These are phyloP conservation scores for Fomitopsis betulina DNA, from an alignment of 1,284 basidiomycete genomes.

Conservation along the genomic window DNA sequence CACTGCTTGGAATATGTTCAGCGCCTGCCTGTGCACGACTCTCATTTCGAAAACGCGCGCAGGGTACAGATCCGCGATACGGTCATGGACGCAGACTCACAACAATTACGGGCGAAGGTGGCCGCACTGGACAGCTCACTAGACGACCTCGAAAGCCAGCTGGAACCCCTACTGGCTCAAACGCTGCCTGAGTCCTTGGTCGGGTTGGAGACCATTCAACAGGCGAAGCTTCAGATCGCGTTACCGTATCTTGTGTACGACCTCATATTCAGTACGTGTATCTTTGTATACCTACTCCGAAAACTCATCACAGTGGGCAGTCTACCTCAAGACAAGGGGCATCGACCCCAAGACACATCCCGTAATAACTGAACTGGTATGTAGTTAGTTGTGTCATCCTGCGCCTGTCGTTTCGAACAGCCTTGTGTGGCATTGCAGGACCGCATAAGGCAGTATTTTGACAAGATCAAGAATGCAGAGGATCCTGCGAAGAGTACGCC, in stretches of 20 bases:
- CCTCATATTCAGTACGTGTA: slow-evolving; percentile 68
- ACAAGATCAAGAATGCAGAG: slow-evolving; percentile 73
- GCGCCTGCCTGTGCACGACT: slow-evolving; percentile 17
- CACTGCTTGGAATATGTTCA: too few species aligned
- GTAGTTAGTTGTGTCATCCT: slow-evolving; percentile 10
- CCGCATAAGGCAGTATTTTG: slow-evolving; percentile 72
- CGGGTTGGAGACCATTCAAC: slow-evolving; percentile 66
- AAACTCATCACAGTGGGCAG: slow-evolving; percentile 31
- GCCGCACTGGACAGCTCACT: slow-evolving; percentile 50
- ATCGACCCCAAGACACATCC: slow-evolving; percentile 75
- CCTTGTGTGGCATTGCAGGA: slow-evolving; percentile 40
- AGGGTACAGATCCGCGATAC: neutral
- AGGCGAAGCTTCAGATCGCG: slow-evolving; percentile 72
- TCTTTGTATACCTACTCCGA: neutral
- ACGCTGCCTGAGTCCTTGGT: slow-evolving; percentile 62
- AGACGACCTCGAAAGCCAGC: slow-evolving; percentile 57
- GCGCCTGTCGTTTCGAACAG: neutral
- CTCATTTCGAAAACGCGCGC: too few species aligned
- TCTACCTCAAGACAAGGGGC: slow-evolving; percentile 73
- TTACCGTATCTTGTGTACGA: slow-evolving; percentile 80
- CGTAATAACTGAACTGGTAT: slow-evolving; percentile 68
- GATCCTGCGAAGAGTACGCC: slow-evolving; percentile 55
- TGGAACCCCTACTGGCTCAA: slow-evolving; percentile 60
- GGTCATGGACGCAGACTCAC: slow-evolving; percentile 42
- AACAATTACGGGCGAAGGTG: slow-evolving; percentile 52